These are phyloP conservation scores for Jasminum sambac DNA, from an alignment of 257 asterid species.

Conservation along the genomic window DNA sequence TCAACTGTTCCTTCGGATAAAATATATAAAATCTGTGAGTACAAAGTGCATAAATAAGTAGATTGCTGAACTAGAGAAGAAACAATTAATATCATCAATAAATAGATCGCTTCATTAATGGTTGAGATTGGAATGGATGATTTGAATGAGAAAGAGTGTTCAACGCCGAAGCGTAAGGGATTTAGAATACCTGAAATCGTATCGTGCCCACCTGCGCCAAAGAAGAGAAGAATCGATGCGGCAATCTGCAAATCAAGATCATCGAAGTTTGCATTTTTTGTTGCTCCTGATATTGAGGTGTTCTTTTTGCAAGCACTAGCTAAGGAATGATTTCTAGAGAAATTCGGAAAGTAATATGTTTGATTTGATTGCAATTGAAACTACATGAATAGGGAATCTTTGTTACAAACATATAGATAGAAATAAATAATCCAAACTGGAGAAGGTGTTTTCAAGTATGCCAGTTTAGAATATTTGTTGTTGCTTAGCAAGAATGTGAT, in stretches of 20 bases:
- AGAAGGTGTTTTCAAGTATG: too few relatives aligned
- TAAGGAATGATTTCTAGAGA: too few relatives aligned
- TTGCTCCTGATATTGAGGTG: constrained; percentile 48
- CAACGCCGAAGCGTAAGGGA: constrained; percentile 55
- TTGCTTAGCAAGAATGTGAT: too few relatives aligned
- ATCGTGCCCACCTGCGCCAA: constrained; percentile 61
- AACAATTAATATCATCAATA: too few relatives aligned
- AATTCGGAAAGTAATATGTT: too few relatives aligned
- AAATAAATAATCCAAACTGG: too few relatives aligned
- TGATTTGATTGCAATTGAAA: too few relatives aligned
- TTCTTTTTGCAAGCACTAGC: constrained; percentile 40
- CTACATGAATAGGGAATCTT: too few relatives aligned
- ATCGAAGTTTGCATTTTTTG: constrained; percentile 25
- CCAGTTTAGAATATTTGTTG: too few relatives aligned
- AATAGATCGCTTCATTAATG: too few relatives aligned
- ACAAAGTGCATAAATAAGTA: constrained; percentile 8
- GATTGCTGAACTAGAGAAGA: constrained; percentile 4
- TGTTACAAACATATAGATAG: too few relatives aligned
- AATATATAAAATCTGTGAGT: constrained; percentile 6
- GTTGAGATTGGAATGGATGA: neutral
- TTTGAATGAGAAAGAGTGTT: constrained; percentile 19
- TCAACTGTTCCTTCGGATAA: constrained; percentile 48
- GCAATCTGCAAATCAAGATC: constrained; percentile 26
- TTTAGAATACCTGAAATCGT: constrained; percentile 35
- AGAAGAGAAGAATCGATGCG: constrained; percentile 39